Base-by-base conservation (phyloP, 225 moss, liverwort and hornwort genomes). In the Neckera pumila region DNA sequence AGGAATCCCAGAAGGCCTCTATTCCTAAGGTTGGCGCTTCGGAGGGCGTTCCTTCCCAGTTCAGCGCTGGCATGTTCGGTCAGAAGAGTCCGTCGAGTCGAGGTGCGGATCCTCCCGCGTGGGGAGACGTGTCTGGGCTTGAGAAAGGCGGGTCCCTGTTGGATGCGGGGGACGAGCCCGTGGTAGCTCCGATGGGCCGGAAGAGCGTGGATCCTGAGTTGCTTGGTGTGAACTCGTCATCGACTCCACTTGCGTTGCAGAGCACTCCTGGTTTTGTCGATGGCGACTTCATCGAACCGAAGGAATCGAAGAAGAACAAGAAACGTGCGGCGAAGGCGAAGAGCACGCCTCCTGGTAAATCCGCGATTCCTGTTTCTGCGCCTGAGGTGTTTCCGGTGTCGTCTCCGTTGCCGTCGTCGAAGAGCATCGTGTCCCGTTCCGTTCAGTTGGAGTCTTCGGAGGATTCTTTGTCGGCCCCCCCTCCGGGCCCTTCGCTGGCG, bases 241-340 rank as follows among this genome's bases (percentile, higher is more conserved):
- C 90, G 86, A 84, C 85, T 42, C 65, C 87, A 72, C 20, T 90
- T 49, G 72, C 78, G 75, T 87, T 92, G 76, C 92, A 91, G 84
- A 85, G 84, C 88, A 42, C 84, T 62, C 56, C 90, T 76, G 90
- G 69, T 62, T 93, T 95, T 36, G 97, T 97, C 54, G 97, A 98
- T 79, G 92, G 94, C 73, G 98, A 98, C 85, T 97, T 98, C 93
- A 94, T 97, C 83, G 98, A 98, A 78, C 95, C 98, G 42, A 98
- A 95, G 89, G 98, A 98, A 86, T 92, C 96, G 31, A 98, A 97
- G 95, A 98, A 97, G 95, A 97, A 87, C 86, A 98, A 97, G 92
- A 98, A 97, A 83, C 95, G 98, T 80, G 96, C 96, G 45, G 96
- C 96, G 85, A 98, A 97, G 93, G 95, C 94, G 45, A 98, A 97